Percentiles rank a stretch among this genome's conserved stretches.
Conservation (phyloP, 306 rosid species). For the Corylus heterophylla region DNA sequence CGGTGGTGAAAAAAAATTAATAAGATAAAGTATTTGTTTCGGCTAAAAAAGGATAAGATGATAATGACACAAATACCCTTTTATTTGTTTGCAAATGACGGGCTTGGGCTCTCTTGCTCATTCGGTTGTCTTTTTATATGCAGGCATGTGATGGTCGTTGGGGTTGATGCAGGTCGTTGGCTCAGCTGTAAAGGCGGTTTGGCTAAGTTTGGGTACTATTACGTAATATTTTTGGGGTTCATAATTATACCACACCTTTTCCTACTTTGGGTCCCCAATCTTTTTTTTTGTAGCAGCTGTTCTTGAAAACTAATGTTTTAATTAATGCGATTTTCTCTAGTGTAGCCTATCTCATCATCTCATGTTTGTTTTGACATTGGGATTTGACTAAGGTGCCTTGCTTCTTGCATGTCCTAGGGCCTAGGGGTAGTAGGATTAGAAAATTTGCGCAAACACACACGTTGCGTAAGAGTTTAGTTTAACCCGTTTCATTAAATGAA, state of each 20-base stretch:
- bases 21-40: neutral
- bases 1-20: neutral
- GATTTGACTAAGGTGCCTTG: neutral
- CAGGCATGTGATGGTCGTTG: slow-evolving; percentile 24
- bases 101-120: no score
- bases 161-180: neutral
- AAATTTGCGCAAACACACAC: neutral
- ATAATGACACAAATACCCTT: neutral
- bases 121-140: no score
- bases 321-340: neutral
- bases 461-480: neutral
- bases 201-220: neutral
- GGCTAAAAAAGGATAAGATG: no score
- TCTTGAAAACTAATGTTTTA: no score
- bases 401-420: neutral
- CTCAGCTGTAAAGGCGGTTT: neutral
- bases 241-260: neutral
- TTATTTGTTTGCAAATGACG: neutral
- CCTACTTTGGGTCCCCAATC: slow-evolving; percentile 23
- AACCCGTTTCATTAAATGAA: no score
- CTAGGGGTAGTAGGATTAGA: neutral
- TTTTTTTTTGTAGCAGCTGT: neutral
- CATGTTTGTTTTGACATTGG: neutral
- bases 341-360: neutral
- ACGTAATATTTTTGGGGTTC: neutral